Base-by-base conservation (phyloP, 1,284 basidiomycete genomes). In the Puccinia brachypodii region DNA sequence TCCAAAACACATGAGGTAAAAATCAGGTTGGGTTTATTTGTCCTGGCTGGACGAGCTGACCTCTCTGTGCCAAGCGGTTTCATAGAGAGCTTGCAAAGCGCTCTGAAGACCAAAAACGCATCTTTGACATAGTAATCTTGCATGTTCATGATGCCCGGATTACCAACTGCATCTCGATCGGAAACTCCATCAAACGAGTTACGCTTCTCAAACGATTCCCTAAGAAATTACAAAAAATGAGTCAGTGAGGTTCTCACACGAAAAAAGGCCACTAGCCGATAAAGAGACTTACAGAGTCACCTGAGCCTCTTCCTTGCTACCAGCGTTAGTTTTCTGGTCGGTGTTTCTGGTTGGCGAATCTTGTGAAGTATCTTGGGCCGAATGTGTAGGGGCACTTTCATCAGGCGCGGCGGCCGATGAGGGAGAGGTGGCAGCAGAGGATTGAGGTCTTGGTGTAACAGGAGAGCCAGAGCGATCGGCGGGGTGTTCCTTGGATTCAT, bases 21-120 rank as follows among this genome's bases (percentile, higher is more conserved):
- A 69, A 81, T 72, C 74, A 47, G 44, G 22, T 50, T 50, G 47
- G 44, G 53, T 22, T 64, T 16, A 8, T 42, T 25, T 68, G 7
- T 31, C 36, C 31, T 38, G 64, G 22, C 22, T 6, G 25, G 66
- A 16, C 72, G 68, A 3, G 33, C 33, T 83, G 81, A 94, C 95
- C 93, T 96, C 87, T 98, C 96, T 3, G 90, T 91, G 83, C 94
- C 93, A 62, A 98, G 88, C 22, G 95, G 92, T 86, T 97, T 98
- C 95, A 98, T 97, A n/a, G 94, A 95, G 83, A 98, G 88, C 87
- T 98, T 98, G 89, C 96, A 98, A 42, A 98, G 88, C 0, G 96
- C 94, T 72, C 96, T 90, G 88, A 98, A 96, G 31, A 98, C 95
- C 83, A 98, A 89, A 88, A 97, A 98, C 0, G 96, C 95, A 85